phyloP scores from a whole-genome alignment of 1,139 yeast genomes.

The Meyerozyma guilliermondii region DNA sequence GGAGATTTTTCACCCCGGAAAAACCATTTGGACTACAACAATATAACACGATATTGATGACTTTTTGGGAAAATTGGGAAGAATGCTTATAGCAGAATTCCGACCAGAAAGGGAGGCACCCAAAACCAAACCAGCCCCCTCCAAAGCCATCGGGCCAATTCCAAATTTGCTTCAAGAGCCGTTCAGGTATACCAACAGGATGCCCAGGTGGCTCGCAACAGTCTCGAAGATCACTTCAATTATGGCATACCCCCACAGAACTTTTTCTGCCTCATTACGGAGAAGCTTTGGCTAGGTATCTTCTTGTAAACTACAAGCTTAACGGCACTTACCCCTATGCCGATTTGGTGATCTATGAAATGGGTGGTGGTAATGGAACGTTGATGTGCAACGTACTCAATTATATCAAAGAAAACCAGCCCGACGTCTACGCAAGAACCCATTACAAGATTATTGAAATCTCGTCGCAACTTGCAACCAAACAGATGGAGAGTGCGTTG shows the following conservation, averaged over 20 bases:
- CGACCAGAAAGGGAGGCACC: slow-evolving; percentile 24
- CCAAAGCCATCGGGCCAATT: slow-evolving; percentile 1
- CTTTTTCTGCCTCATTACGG: slow-evolving; percentile 81
- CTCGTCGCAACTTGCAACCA: slow-evolving; percentile 60
- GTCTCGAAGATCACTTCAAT: slow-evolving; percentile 48
- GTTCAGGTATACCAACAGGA: slow-evolving; percentile 27
- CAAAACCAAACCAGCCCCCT: slow-evolving; percentile 4
- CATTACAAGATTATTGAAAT: slow-evolving; percentile 76
- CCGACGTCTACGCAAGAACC: slow-evolving; percentile 66
- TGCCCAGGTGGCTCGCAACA: slow-evolving; percentile 11
- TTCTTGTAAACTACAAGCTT: slow-evolving; percentile 63
- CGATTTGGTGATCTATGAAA: slow-evolving; percentile 72
- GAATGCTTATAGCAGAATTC: slow-evolving; percentile 56
- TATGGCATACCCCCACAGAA: slow-evolving; percentile 92
- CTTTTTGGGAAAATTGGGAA: slow-evolving; percentile 68
- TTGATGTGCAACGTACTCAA: slow-evolving; percentile 74
- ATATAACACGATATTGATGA: slow-evolving; percentile 62
- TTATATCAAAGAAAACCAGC: slow-evolving; percentile 57
- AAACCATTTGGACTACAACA: slow-evolving; percentile 58
- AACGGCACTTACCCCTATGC: slow-evolving; percentile 56
- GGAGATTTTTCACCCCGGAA: slow-evolving; percentile 63
- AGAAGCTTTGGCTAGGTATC: slow-evolving; percentile 72
- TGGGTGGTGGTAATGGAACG: slow-evolving; percentile 92
- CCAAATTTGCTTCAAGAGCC: slow-evolving; percentile 31
- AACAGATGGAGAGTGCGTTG: slow-evolving; percentile 45